These are phyloP conservation scores for Leptosphaerulina australis DNA, from an alignment of 2,329 filamentous ascomycete genomes.

Conservation along the genomic window DNA sequence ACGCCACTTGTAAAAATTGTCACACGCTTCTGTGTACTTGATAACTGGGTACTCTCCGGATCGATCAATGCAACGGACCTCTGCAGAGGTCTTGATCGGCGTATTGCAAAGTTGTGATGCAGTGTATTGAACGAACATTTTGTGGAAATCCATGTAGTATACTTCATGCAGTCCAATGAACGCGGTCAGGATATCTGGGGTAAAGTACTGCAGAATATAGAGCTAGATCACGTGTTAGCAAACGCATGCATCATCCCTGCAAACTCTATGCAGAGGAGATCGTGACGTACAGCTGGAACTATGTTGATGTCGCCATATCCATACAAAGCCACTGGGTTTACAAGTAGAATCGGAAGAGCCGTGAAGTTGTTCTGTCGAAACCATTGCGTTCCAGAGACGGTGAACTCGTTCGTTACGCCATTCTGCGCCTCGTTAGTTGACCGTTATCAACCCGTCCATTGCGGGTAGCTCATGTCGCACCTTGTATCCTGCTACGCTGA, in stretches of 20 bases:
- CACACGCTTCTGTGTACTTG: slow-evolving; percentile 41
- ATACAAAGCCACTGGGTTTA: slow-evolving; percentile 46
- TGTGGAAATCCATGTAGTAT: slow-evolving; percentile 49
- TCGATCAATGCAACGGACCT: slow-evolving; percentile 46
- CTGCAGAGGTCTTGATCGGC: slow-evolving; percentile 40
- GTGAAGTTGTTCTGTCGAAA: slow-evolving; percentile 47
- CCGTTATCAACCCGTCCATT: slow-evolving; percentile 14
- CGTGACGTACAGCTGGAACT: slow-evolving; percentile 46
- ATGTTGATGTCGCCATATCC: slow-evolving; percentile 48
- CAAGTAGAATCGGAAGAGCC: slow-evolving; percentile 41
- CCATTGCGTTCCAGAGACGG: slow-evolving; percentile 44
- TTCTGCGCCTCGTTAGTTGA: slow-evolving; percentile 38
- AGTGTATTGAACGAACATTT: slow-evolving; percentile 42
- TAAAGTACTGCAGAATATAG: slow-evolving; percentile 49
- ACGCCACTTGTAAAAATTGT: slow-evolving; percentile 39
- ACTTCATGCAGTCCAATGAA: slow-evolving; percentile 46
- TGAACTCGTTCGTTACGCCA: slow-evolving; percentile 45
- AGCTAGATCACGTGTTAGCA: slow-evolving; percentile 43
- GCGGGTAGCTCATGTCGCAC: slow-evolving; percentile 25
- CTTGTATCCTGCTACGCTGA: slow-evolving; percentile 45
- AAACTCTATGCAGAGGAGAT: slow-evolving; percentile 19
- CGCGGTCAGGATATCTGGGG: slow-evolving; percentile 46
- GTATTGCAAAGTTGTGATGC: slow-evolving; percentile 41
- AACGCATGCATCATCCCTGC: slow-evolving; percentile 32
- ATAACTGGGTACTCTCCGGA: slow-evolving; percentile 42